phyloP scores from a whole-genome alignment of 169 alveolate genomes.

The Fabrea salina region DNA sequence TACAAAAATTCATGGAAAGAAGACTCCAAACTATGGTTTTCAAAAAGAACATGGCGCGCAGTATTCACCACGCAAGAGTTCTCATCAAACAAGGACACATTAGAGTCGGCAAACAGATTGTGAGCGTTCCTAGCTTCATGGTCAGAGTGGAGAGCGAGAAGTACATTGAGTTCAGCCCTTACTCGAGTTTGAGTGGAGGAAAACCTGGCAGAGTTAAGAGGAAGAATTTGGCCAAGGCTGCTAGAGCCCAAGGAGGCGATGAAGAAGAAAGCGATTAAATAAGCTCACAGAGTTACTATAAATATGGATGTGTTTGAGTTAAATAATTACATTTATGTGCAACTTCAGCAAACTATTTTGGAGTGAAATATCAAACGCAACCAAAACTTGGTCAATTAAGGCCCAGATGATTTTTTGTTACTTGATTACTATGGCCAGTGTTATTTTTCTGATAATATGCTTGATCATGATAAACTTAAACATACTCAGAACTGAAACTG shows the following conservation, averaged over 20 bases:
- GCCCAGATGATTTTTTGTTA: slow-evolving; percentile 11
- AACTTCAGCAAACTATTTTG: neutral
- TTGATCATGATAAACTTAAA: neutral
- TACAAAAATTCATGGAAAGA: slow-evolving; percentile 97
- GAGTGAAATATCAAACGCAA: neutral
- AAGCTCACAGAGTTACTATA: neutral
- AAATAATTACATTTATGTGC: too few species aligned
- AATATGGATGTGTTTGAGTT: too few species aligned
- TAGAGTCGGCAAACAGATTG: slow-evolving; percentile 98
- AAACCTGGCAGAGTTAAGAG: slow-evolving; percentile 96
- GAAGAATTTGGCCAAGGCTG: slow-evolving; percentile 76
- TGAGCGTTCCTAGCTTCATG: slow-evolving; percentile 97
- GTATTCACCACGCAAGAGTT: slow-evolving; percentile 99
- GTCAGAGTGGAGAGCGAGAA: slow-evolving; percentile 99
- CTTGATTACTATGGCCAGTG: neutral
- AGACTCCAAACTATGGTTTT: slow-evolving; percentile 98
- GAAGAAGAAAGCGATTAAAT: slow-evolving; percentile 27
- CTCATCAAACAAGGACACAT: slow-evolving; percentile 98
- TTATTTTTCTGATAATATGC: neutral
- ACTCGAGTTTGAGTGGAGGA: slow-evolving; percentile 97
- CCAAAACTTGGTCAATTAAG: slow-evolving; percentile 6
- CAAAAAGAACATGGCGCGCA: slow-evolving; percentile 94
- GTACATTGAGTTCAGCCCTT: slow-evolving; percentile 95
- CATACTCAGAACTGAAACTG: neutral
- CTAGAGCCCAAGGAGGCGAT: slow-evolving; percentile 36